Conservation (phyloP, 2,329 filamentous ascomycete species). For the Phyllosticta paracitricarpa region DNA sequence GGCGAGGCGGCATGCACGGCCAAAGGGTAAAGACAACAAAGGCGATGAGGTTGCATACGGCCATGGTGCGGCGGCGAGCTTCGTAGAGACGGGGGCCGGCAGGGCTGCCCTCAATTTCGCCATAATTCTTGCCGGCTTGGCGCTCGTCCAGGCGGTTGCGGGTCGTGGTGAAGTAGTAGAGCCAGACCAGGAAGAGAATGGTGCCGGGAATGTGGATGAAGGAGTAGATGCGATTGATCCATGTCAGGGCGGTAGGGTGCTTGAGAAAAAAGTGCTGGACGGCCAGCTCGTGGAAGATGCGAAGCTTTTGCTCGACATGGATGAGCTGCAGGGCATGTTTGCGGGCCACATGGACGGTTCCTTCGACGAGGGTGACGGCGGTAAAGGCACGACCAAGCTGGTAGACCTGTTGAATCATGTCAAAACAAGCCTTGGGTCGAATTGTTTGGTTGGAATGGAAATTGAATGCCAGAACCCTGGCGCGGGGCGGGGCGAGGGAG, state of each 20-base stretch:
- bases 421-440: not conserved
- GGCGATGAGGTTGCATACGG: slow-evolving; percentile 48
- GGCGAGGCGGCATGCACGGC: slow-evolving; percentile 51
- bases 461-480: not conserved
- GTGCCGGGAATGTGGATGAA: slow-evolving; percentile 72
- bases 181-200: slow-evolving; percentile 56
- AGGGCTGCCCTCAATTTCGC: slow-evolving; percentile 29
- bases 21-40: slow-evolving; percentile 50
- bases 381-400: slow-evolving; percentile 64
- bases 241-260: slow-evolving; percentile 49
- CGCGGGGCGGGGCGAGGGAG: not conserved
- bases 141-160: slow-evolving; percentile 39
- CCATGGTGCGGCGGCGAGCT: slow-evolving; percentile 46
- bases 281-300: slow-evolving; percentile 54
- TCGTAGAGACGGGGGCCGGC: slow-evolving; percentile 45
- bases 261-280: slow-evolving; percentile 50
- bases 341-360: slow-evolving; percentile 58
- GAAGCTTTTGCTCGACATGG: slow-evolving; percentile 52
- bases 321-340: slow-evolving; percentile 59
- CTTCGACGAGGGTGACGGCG: slow-evolving; percentile 57
- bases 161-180: slow-evolving; percentile 62
- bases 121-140: slow-evolving; percentile 28
- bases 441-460: not conserved
- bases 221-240: slow-evolving; percentile 64
- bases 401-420: slow-evolving; percentile 49